Percentiles rank a stretch among this genome's conserved stretches.
Conservation (phyloP, 768 basidiomycete genomes). For the Rhizopogon sp. region DNA sequence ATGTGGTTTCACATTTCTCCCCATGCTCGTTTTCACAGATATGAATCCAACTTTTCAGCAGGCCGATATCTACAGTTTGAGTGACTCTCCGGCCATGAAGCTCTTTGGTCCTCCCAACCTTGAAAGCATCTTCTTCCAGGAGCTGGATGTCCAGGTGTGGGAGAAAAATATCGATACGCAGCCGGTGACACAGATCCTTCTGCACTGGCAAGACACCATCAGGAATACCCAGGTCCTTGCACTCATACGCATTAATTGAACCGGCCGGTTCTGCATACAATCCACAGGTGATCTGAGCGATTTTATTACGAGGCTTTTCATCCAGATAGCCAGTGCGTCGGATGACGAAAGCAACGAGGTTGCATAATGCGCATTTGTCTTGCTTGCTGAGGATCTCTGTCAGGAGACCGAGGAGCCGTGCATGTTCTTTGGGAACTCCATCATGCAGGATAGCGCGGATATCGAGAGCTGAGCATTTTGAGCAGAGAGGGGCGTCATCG, state of each 20-base stretch:
- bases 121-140: slow-evolving; percentile 3
- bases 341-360: slow-evolving; percentile 1
- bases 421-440: not conserved
- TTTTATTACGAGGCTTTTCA: not conserved
- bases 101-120: slow-evolving; percentile 1
- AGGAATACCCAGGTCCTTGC: no score
- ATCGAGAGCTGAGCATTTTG: no score
- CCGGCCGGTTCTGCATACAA: not conserved
- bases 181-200: not conserved
- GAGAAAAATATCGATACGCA: not conserved
- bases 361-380: slow-evolving; percentile 2
- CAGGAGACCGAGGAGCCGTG: not conserved
- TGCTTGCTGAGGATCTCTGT: not conserved
- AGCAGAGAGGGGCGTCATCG: no score
- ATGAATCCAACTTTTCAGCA: slow-evolving; percentile 6
- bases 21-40: not conserved
- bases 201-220: no score
- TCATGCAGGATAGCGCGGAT: not conserved
- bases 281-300: not conserved
- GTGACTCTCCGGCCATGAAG: slow-evolving; percentile 5
- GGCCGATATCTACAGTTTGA: not conserved
- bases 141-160: not conserved
- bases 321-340: slow-evolving; percentile 1
- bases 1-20: not conserved
- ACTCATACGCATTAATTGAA: no score